phyloP scores from a whole-genome alignment of 2,329 filamentous ascomycete genomes.

The Exophiala xenobiotica region DNA sequence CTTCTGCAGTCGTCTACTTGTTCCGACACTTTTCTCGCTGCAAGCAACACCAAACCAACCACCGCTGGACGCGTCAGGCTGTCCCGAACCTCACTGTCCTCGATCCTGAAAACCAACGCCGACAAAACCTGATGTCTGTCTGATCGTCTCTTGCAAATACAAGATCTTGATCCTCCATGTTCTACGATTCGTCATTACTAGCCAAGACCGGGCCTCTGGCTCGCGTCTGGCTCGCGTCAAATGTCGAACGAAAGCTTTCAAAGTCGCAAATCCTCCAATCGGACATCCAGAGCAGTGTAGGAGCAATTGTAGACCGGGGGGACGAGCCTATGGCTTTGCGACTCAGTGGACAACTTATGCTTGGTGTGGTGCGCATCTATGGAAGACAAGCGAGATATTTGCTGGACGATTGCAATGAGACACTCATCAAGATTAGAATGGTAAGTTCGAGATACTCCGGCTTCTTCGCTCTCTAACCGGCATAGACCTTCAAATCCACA shows the following conservation, averaged over 20 bases:
- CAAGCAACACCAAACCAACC: background rate
- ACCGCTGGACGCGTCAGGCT: constrained; percentile 21
- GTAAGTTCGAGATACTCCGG: constrained; percentile 50
- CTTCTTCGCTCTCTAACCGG: constrained; percentile 35
- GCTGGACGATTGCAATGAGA: constrained; percentile 95
- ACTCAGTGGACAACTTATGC: constrained; percentile 85
- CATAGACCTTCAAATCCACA: constrained; percentile 84
- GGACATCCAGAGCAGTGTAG: constrained; percentile 91
- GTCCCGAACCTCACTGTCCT: background rate
- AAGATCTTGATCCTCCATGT: constrained; percentile 60
- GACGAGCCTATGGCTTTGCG: constrained; percentile 94
- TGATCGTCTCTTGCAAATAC: background rate
- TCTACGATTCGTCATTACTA: constrained; percentile 93
- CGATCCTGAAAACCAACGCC: background rate
- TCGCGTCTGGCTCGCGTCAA: constrained; percentile 96
- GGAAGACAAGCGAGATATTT: constrained; percentile 95
- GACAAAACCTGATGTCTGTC: constrained; percentile 3
- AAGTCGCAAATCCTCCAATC: constrained; percentile 95
- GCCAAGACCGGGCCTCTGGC: constrained; percentile 96
- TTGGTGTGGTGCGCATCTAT: constrained; percentile 97
- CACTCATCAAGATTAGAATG: constrained; percentile 98
- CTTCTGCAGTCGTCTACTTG: background rate
- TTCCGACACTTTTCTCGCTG: background rate
- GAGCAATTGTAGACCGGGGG: constrained; percentile 87
- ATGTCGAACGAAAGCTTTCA: constrained; percentile 95